These are phyloP conservation scores for Colletotrichum lentis DNA, from an alignment of 2,329 filamentous ascomycete species.

Conservation along the genomic window DNA sequence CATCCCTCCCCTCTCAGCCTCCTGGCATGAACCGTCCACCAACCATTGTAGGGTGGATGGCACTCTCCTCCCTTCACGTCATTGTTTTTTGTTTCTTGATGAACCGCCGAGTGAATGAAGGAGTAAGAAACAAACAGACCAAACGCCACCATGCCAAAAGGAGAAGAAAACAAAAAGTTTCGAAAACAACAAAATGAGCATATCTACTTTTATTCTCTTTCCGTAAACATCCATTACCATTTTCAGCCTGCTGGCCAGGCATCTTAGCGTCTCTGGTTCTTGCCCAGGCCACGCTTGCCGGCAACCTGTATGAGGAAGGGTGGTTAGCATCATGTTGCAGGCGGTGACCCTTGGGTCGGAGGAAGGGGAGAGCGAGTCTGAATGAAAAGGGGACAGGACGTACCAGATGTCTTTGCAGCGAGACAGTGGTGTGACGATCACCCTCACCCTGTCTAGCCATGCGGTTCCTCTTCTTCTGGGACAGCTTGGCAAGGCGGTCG, in stretches of 20 bases:
- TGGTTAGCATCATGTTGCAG: slow-evolving; percentile 45
- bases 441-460: slow-evolving; percentile 97
- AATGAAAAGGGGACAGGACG: slow-evolving; percentile 48
- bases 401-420: slow-evolving; percentile 91
- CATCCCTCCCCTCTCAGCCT: background rate
- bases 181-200: slow-evolving; percentile 20
- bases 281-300: slow-evolving; percentile 94
- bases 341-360: too few species aligned
- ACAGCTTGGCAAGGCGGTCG: slow-evolving; percentile 85
- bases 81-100: background rate
- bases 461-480: slow-evolving; percentile 98
- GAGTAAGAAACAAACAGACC: slow-evolving; percentile 21
- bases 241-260: background rate
- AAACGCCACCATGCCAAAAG: slow-evolving; percentile 30
- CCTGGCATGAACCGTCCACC: background rate
- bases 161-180: background rate
- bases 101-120: background rate
- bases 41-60: background rate
- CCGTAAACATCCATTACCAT: slow-evolving; percentile 27
- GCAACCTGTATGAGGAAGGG: slow-evolving; percentile 66
- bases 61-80: background rate
- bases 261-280: slow-evolving; percentile 75
- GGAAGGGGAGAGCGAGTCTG: background rate
- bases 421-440: slow-evolving; percentile 85
- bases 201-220: slow-evolving; percentile 36